Evolutionary conservation across 257 asterid genomes (phyloP).

Genomic region (Solanum piurae): DNA sequence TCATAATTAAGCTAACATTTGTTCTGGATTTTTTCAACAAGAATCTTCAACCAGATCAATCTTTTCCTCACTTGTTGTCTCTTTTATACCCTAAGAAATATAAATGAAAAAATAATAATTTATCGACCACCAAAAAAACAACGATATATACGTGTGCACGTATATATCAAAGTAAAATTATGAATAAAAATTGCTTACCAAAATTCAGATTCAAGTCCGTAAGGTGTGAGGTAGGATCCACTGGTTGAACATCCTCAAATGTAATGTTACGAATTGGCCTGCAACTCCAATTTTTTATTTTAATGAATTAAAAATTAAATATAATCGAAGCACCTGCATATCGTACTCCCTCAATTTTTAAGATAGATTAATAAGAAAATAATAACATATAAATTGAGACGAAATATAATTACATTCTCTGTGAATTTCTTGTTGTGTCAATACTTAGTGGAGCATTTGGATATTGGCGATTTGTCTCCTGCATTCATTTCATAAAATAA

Average conservation of each 20-base stretch:
- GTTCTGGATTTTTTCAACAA: neutral
- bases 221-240: neutral
- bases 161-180: too few species aligned
- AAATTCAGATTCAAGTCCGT: neutral
- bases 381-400: neutral
- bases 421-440: neutral
- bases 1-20: neutral
- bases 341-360: neutral
- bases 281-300: neutral
- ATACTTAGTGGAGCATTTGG: neutral
- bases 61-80: too few species aligned
- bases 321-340: neutral
- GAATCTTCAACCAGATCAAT: too few species aligned
- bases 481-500: neutral
- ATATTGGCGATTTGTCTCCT: neutral
- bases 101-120: too few species aligned
- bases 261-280: neutral
- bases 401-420: neutral
- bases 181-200: neutral
- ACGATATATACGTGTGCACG: neutral
- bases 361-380: too few species aligned
- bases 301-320: neutral
- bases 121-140: too few species aligned
- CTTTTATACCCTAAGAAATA: too few species aligned
- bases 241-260: neutral